Conservation (phyloP, 805 yeast genomes). For the Ogataea siamensis region DNA sequence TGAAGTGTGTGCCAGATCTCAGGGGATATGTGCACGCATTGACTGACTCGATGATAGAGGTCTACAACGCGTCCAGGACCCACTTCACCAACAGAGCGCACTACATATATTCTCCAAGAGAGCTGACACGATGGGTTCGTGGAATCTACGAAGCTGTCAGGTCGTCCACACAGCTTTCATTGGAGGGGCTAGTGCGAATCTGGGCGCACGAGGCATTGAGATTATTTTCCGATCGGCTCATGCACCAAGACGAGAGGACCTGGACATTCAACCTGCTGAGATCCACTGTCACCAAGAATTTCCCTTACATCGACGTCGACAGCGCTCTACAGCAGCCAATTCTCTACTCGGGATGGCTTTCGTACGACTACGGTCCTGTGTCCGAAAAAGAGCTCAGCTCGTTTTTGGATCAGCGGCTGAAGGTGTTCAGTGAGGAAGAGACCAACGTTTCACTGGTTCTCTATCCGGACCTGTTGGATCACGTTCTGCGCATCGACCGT, state of each 20-base stretch:
- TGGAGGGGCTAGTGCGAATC: constrained; percentile 52
- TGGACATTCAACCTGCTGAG: constrained; percentile 46
- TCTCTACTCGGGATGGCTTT: constrained; percentile 72
- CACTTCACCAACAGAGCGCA: constrained; percentile 51
- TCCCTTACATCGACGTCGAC: constrained; percentile 44
- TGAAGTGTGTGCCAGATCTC: constrained; percentile 60
- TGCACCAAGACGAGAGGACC: constrained; percentile 41
- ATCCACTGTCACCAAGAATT: constrained; percentile 36
- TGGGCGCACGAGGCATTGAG: constrained; percentile 84
- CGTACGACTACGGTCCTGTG: constrained; percentile 59
- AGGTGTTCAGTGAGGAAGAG: constrained; percentile 78
- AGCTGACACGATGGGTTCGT: constrained; percentile 80
- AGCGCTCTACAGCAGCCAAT: constrained; percentile 48
- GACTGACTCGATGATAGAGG: constrained; percentile 63
- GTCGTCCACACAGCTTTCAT: constrained; percentile 26
- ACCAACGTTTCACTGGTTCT: constrained; percentile 57
- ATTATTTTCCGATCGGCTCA: constrained; percentile 72
- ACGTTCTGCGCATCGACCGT: constrained; percentile 75
- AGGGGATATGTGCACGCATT: constrained; percentile 51
- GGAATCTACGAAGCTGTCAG: constrained; percentile 53
- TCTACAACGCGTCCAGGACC: constrained; percentile 47
- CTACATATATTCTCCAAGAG: constrained; percentile 85
- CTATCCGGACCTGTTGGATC: constrained; percentile 70
- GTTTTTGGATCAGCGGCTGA: constrained; percentile 63
- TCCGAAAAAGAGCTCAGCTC: constrained; percentile 42